Evolutionary conservation across 768 basidiomycete species (phyloP).

Genomic region (Neoboletus brunneissimus): DNA sequence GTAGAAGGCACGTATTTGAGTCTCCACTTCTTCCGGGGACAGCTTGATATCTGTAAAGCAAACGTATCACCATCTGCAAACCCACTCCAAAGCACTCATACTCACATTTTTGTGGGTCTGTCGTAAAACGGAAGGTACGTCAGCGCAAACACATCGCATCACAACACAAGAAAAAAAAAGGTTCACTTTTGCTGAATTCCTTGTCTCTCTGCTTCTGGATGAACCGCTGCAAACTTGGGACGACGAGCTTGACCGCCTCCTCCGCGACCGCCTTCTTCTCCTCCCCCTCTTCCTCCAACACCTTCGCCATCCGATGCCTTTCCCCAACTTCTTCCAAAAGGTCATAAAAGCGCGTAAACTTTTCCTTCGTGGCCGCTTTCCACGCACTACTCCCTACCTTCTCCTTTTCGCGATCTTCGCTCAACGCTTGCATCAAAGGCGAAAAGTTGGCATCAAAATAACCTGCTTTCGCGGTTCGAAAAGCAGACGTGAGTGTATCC

Average conservation of each 20-base stretch:
- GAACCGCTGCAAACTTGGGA: constrained; percentile 73
- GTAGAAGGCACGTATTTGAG: constrained; percentile 65
- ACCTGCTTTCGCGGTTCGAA: constrained; percentile 76
- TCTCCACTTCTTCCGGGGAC: constrained; percentile 70
- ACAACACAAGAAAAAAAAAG: constrained; percentile 3
- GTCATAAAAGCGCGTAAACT: constrained; percentile 79
- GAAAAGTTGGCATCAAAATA: constrained; percentile 85
- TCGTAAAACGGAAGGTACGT: not conserved
- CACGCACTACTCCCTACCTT: constrained; percentile 42
- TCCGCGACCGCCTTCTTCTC: constrained; percentile 60
- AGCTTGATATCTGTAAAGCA: constrained; percentile 69
- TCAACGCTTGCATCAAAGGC: constrained; percentile 63
- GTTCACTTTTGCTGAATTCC: constrained; percentile 81
- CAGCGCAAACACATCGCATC: not conserved
- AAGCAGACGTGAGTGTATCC: constrained; percentile 64
- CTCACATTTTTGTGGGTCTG: constrained; percentile 56
- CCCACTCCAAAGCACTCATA: not conserved
- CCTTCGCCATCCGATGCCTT: constrained; percentile 63
- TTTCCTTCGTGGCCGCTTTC: constrained; percentile 72
- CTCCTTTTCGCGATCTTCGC: constrained; percentile 45
- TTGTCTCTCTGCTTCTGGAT: constrained; percentile 73
- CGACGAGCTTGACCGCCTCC: constrained; percentile 73
- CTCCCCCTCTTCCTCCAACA: constrained; percentile 68
- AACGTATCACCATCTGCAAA: constrained; percentile 10
- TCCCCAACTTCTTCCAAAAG: constrained; percentile 77